Base-by-base conservation (phyloP, 805 yeast species). In the Metschnikowia sp. region DNA sequence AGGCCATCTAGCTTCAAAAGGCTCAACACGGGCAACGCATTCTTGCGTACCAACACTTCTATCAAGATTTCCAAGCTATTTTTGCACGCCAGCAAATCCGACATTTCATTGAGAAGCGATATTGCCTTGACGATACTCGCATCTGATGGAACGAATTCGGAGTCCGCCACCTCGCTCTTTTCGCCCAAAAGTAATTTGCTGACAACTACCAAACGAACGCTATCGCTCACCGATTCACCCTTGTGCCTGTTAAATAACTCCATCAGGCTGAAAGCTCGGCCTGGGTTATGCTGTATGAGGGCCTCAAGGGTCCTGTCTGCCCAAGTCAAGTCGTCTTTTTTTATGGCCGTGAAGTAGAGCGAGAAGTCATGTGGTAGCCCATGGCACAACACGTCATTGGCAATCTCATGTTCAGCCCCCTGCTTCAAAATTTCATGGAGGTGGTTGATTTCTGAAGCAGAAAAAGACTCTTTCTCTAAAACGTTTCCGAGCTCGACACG, bases 201-300 rank as follows among this genome's bases (percentile, higher is more conserved):
- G 15, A 75, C 44, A 3, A 75, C 63, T 4, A 59, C 51, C 1
- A 49, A 37, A 11, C 69, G 50, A 10, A 61, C 44, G 4, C 68
- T 58, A 0, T 54, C 61, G 38, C 68, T 59, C 3, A 52, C 53
- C 4, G 46, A 50, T 2, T 43, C 42, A 8, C 50, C 35, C 3
- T 55, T 47, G 36, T 62, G 68, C 39, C 66, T 66, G 10, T 61
- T 52, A 44, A 72, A 72, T 10, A 79, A 54, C 43, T 79, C 82
- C 73, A 76, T 70, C 13, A 81, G 71, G n/a, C 69, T 61, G 42
- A 64, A 63, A 1, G 75, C 83, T 47, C 85, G 64, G 10, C 83
- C 84, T 3, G 83, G 82, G 51, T 81, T 81, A 36, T 65, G 50
- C 31, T 59, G 15, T 10, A 56, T 46, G 28, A 56, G 50, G 2